phyloP scores from a whole-genome alignment of 768 basidiomycete species.

The Suillus plorans region DNA sequence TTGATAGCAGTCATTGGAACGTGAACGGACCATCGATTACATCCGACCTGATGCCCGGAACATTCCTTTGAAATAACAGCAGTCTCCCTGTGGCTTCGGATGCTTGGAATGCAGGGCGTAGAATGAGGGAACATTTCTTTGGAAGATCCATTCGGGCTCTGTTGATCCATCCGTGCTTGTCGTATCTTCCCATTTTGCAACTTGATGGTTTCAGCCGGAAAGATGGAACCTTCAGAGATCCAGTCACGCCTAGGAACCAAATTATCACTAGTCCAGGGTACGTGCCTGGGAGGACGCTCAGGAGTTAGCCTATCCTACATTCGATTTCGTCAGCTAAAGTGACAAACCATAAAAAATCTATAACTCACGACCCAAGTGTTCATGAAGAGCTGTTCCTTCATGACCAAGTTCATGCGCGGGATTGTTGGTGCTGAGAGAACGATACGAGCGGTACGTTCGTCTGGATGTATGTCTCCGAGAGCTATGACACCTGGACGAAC shows the following conservation, averaged over 20 bases:
- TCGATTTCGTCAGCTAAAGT: constrained; percentile 10
- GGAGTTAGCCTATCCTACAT: constrained; percentile 20
- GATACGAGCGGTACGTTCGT: constrained; percentile 15
- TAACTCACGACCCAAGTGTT: constrained; percentile 34
- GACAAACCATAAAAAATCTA: not conserved
- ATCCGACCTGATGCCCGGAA: not conserved
- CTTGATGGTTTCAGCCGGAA: constrained; percentile 18
- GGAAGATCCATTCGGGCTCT: not conserved
- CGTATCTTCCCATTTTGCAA: constrained; percentile 7
- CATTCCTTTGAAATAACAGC: not conserved
- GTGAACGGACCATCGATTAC: not conserved
- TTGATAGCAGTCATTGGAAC: not conserved
- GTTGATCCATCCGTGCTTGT: not conserved
- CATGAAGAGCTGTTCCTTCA: constrained; percentile 35
- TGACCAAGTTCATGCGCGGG: constrained; percentile 36
- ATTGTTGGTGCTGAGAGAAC: constrained; percentile 32
- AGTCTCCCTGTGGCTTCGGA: not conserved
- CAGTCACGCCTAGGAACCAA: constrained; percentile 21
- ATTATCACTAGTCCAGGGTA: constrained; percentile 29
- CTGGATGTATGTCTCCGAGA: constrained; percentile 17
- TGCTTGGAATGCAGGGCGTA: not conserved
- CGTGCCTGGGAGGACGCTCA: constrained; percentile 26
- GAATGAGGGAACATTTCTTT: not conserved
- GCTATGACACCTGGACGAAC: constrained; percentile 21
- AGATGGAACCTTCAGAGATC: constrained; percentile 32